Evolutionary conservation across 2,329 filamentous ascomycete genomes (phyloP).

Genomic region (Fusarium globosum): DNA sequence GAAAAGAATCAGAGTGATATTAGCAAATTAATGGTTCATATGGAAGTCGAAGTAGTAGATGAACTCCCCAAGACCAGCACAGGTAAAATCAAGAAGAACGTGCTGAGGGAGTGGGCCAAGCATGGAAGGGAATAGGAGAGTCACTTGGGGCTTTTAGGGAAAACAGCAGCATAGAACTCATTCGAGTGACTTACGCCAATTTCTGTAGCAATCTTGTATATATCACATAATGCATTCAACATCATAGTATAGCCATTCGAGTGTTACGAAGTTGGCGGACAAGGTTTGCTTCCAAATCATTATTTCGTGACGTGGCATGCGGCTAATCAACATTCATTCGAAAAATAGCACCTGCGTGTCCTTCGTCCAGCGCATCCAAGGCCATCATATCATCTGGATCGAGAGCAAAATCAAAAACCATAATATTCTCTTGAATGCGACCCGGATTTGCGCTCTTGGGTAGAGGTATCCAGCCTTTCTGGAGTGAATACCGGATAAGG

Average conservation of each 20-base stretch:
- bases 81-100: slow-evolving; percentile 96
- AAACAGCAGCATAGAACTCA: not conserved
- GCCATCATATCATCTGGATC: slow-evolving; percentile 64
- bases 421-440: slow-evolving; percentile 69
- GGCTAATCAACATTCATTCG: slow-evolving; percentile 43
- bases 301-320: not conserved
- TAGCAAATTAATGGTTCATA: slow-evolving; percentile 87
- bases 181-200: not conserved
- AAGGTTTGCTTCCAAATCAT: not conserved
- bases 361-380: slow-evolving; percentile 48
- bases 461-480: slow-evolving; percentile 76
- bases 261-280: not conserved
- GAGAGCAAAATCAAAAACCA: slow-evolving; percentile 71
- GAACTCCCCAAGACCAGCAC: slow-evolving; percentile 98
- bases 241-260: not conserved
- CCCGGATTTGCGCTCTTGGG: slow-evolving; percentile 72
- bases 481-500: slow-evolving; percentile 74
- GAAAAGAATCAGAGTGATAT: slow-evolving; percentile 81
- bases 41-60: slow-evolving; percentile 79
- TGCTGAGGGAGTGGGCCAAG: slow-evolving; percentile 83
- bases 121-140: slow-evolving; percentile 33
- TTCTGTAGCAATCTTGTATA: slow-evolving; percentile 1
- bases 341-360: slow-evolving; percentile 46
- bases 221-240: slow-evolving; percentile 5
- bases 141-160: not conserved